Percentiles rank a stretch among this genome's conserved stretches.
Evolutionary conservation across 2,329 filamentous ascomycete genomes (phyloP).

Genomic region (Calycina marina): DNA sequence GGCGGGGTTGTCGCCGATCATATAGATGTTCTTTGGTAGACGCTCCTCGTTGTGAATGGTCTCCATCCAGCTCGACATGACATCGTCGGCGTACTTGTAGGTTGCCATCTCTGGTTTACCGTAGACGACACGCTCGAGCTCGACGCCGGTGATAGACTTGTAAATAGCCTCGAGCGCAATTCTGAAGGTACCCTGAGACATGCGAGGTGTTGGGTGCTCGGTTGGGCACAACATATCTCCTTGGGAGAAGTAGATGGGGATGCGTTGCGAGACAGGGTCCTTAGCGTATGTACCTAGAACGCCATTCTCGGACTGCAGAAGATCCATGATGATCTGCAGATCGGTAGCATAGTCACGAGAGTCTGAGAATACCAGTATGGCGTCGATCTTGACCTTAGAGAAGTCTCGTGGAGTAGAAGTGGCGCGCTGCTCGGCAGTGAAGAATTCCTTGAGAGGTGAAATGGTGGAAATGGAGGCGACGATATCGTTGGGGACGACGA

Average conservation of each 20-base stretch:
- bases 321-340: constrained; percentile 63
- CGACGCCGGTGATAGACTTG: constrained; percentile 51
- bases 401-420: constrained; percentile 59
- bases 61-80: constrained; percentile 62
- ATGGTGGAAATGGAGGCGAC: constrained; percentile 54
- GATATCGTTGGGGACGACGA: constrained; percentile 61
- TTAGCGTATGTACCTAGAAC: constrained; percentile 48
- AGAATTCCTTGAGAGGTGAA: constrained; percentile 49
- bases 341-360: constrained; percentile 62
- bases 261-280: constrained; percentile 49
- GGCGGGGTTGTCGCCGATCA: constrained; percentile 62
- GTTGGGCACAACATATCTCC: constrained; percentile 50
- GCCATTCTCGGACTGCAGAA: constrained; percentile 54
- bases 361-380: constrained; percentile 63
- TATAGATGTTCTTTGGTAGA: constrained; percentile 57
- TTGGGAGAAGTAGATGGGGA: constrained; percentile 62
- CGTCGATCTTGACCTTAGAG: constrained; percentile 55
- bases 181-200: constrained; percentile 64
- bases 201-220: constrained; percentile 49
- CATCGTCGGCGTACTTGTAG: constrained; percentile 68
- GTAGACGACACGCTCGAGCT: constrained; percentile 63
- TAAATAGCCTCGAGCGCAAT: constrained; percentile 63
- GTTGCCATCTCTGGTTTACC: constrained; percentile 61
- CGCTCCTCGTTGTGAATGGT: constrained; percentile 58
- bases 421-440: constrained; percentile 52